Conservation (phyloP, 192 early-diverging fungal genomes). For the Coemansia sp. region DNA sequence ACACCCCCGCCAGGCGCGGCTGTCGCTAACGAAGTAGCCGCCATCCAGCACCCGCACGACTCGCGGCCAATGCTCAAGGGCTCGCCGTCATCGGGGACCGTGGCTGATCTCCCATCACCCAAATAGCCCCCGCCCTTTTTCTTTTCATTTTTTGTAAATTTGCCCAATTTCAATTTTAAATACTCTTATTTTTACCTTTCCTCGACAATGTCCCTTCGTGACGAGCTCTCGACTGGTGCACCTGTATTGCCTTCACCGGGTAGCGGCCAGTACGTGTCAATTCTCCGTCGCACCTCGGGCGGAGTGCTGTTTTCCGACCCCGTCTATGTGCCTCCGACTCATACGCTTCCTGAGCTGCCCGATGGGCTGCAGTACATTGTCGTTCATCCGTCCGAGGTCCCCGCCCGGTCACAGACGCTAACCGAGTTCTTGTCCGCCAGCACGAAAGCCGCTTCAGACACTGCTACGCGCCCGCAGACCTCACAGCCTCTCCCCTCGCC, state of each 20-base stretch:
- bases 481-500: not conserved
- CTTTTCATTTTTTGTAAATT: not conserved
- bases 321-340: constrained; percentile 18
- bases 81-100: constrained; percentile 1
- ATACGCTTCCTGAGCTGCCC: constrained; percentile 40
- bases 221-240: not conserved
- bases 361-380: constrained; percentile 47
- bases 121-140: not conserved
- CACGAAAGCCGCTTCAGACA: not conserved
- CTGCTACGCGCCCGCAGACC: not conserved
- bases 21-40: not conserved
- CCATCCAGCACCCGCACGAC: constrained; percentile 4
- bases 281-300: constrained; percentile 31
- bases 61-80: constrained; percentile 2
- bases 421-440: constrained; percentile 16
- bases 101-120: not conserved
- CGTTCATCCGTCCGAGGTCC: constrained; percentile 30
- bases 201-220: not conserved
- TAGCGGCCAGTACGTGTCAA: constrained; percentile 39
- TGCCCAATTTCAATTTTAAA: not conserved
- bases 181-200: not conserved
- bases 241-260: constrained; percentile 3
- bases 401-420: constrained; percentile 13
- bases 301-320: constrained; percentile 51
- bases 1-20: not conserved